Conservation (phyloP, 495 filamentous ascomycete genomes). For the Penicillium angulare region DNA sequence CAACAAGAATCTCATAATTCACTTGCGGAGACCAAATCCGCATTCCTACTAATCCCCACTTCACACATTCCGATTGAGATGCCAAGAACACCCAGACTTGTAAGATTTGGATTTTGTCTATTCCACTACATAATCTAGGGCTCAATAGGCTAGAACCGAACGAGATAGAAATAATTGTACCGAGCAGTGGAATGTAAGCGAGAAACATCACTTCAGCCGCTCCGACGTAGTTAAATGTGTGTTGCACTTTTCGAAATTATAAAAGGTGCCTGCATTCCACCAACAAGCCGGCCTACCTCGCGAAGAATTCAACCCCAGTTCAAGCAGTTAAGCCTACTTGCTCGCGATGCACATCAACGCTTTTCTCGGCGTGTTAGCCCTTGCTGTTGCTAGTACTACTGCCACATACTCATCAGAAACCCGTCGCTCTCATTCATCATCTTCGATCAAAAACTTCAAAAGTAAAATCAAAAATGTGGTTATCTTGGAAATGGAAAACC, state of each 20-base stretch:
- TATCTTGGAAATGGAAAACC: conserved; percentile 9
- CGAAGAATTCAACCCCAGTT: too few relatives aligned
- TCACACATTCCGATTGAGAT: too few relatives aligned
- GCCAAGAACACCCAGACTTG: too few relatives aligned
- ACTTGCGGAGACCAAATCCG: too few relatives aligned
- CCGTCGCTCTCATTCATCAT: conserved; percentile 8
- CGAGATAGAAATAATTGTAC: background rate
- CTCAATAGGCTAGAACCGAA: background rate
- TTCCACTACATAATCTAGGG: too few relatives aligned
- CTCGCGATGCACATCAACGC: conserved; percentile 25
- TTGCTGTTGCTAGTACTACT: conserved; percentile 27
- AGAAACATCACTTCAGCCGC: background rate
- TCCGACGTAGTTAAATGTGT: background rate
- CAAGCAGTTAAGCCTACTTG: too few relatives aligned
- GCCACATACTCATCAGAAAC: conserved; percentile 17
- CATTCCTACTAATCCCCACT: too few relatives aligned
- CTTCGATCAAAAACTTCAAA: conserved; percentile 30
- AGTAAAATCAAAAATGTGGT: conserved; percentile 11
- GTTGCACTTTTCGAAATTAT: too few relatives aligned
- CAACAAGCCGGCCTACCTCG: too few relatives aligned
- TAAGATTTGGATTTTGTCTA: too few relatives aligned
- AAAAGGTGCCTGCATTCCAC: too few relatives aligned
- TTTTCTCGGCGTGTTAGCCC: conserved; percentile 30
- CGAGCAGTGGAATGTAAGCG: background rate
- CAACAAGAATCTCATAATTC: too few relatives aligned